Evolutionary conservation across 1,284 basidiomycete species (phyloP).

Genomic region (Marasmius oreades): DNA sequence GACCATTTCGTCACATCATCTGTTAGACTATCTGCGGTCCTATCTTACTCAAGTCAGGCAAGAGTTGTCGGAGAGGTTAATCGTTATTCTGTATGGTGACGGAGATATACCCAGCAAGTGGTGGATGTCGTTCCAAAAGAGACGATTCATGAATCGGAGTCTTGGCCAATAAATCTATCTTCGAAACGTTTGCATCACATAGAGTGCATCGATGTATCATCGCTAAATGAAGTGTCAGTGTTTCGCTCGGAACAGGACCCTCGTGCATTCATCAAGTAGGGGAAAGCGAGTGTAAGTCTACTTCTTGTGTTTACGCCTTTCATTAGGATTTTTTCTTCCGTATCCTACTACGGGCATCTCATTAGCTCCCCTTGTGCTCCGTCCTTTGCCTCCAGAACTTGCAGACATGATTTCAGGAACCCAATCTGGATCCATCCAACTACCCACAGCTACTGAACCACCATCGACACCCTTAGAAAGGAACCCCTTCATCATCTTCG

Average conservation of each 20-base stretch:
- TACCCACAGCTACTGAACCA: conserved; percentile 55
- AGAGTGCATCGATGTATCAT: conserved; percentile 1
- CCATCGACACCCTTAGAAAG: conserved; percentile 42
- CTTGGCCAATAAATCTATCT: conserved; percentile 45
- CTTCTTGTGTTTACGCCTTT: conserved; percentile 53
- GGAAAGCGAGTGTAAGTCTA: background rate
- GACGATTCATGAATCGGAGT: conserved; percentile 91
- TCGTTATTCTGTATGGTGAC: conserved; percentile 87
- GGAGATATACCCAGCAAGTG: conserved; percentile 93
- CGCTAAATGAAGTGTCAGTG: background rate
- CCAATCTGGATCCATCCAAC: conserved; percentile 97
- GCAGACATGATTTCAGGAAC: conserved; percentile 81
- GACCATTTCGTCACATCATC: conserved; percentile 12
- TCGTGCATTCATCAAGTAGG: too few species aligned
- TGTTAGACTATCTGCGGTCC: conserved; percentile 77
- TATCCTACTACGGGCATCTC: conserved; percentile 82
- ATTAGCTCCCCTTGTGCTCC: conserved; percentile 46
- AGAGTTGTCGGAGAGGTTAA: conserved; percentile 83
- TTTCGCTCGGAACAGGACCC: too few species aligned
- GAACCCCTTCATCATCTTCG: conserved; percentile 64
- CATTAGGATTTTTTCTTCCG: conserved; percentile 87
- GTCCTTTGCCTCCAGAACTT: conserved; percentile 72
- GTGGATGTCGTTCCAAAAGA: conserved; percentile 99
- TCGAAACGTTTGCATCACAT: background rate
- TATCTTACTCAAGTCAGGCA: conserved; percentile 93